Evolutionary conservation across 352 stramenopile species (phyloP), one percentile per base, ranked within the genome.

Genomic region (Blastocystis sp.): DNA sequence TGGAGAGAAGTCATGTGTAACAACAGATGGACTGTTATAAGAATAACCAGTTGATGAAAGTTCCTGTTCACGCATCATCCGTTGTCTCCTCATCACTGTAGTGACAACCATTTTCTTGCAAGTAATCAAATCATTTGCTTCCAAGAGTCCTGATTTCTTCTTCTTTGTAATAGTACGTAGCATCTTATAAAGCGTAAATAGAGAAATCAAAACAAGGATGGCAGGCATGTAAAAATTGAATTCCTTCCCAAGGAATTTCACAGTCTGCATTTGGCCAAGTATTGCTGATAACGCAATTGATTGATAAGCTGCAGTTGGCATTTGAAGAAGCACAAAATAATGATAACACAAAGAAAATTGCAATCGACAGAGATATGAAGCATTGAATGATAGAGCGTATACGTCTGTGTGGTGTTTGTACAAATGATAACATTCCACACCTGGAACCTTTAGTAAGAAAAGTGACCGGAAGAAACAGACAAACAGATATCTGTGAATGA

Each of bases 301-400:
- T 24, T 77, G 16, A 42, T 87, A 78, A 29, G 37, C 42, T 3
- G 11, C 6, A 9, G 54, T 37, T n/a, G 39, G 24, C 65, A 87
- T 24, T 54, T 87, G 77, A 12, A 87, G 52, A 24, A 87, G 46
- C 37, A 37, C 74, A 14, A 75, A 66, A 27, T 52, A 87, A 46
- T 87, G 77, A 54, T 87, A 87, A 61, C 77, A 87, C 19, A 87
- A 61, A 14, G 56, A 78, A 54, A 66, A 87, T 46, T 87, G 77
- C 12, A 87, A 32, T 59, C 77, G 3, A 24, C 77, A 87, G 14
- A 87, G 35, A 77, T 87, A 87, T 14, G 54, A 19, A 14, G 77
- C 77, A 46, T 87, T 87, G 65, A 87, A 87, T 6, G 42, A 66
- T 19, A 87, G 56, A 35, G 77, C 77, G 32, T 87, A 87, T 0